Conservation (phyloP, 768 basidiomycete species). For the Hericium rajendrae region DNA sequence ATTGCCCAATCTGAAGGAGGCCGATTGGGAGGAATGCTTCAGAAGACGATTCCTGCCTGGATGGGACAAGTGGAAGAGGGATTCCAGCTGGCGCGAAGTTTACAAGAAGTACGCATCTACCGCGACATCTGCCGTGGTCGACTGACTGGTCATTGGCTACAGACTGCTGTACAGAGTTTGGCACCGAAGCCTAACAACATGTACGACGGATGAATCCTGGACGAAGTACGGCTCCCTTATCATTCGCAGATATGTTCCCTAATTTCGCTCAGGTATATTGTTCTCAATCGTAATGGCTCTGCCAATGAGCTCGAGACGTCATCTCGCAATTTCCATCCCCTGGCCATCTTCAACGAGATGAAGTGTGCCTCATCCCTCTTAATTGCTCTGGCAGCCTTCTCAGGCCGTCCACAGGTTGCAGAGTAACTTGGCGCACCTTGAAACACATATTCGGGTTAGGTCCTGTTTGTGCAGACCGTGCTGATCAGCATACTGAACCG, state of each 20-base stretch:
- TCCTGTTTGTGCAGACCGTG: background rate
- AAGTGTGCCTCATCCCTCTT: conserved; percentile 38
- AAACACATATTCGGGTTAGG: conserved; percentile 57
- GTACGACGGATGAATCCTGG: conserved; percentile 76
- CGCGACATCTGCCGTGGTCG: conserved; percentile 1
- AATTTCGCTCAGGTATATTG: conserved; percentile 46
- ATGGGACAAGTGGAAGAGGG: conserved; percentile 65
- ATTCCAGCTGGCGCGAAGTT: conserved; percentile 50
- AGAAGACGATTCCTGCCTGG: conserved; percentile 62
- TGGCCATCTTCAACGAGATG: conserved; percentile 61
- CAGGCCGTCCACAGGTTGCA: conserved; percentile 38
- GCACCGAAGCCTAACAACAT: conserved; percentile 61
- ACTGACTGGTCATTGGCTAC: conserved; percentile 9
- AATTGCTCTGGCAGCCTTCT: background rate
- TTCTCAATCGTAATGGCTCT: conserved; percentile 66
- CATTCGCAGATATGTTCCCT: background rate
- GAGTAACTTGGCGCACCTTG: conserved; percentile 56
- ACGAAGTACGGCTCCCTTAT: conserved; percentile 45
- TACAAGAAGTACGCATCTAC: conserved; percentile 49
- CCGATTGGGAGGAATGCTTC: conserved; percentile 73
- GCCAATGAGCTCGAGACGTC: conserved; percentile 62
- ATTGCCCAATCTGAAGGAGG: conserved; percentile 52
- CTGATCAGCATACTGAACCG: background rate
- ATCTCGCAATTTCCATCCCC: conserved; percentile 60
- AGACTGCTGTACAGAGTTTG: conserved; percentile 57